Percentiles rank a stretch among this genome's conserved stretches.
Conservation (phyloP, 2,329 filamentous ascomycete species). For the Exophiala dermatitidis region DNA sequence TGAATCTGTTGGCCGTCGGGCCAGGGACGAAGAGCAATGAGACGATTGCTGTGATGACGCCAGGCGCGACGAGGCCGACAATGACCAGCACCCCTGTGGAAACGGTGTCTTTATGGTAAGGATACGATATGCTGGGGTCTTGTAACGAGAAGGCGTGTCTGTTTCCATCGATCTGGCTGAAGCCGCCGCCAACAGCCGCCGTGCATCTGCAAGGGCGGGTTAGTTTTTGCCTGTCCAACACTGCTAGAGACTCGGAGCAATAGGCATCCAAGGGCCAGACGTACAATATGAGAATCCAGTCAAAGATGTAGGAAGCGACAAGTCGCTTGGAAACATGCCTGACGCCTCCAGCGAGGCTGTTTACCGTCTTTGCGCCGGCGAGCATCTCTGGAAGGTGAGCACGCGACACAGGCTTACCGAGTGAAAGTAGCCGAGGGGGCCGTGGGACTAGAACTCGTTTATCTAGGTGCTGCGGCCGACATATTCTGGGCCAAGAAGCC, state of each 20-base stretch:
- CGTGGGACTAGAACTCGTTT: neutral
- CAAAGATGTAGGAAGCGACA: slow-evolving; percentile 60
- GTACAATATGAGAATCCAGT: slow-evolving; percentile 62
- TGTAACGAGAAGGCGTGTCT: slow-evolving; percentile 53
- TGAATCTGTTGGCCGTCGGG: slow-evolving; percentile 55
- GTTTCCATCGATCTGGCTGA: slow-evolving; percentile 52
- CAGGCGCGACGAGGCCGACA: slow-evolving; percentile 58
- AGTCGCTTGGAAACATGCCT: slow-evolving; percentile 44
- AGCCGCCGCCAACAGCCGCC: slow-evolving; percentile 52
- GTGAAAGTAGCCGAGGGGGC: neutral
- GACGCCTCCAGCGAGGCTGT: slow-evolving; percentile 16
- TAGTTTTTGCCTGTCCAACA: neutral
- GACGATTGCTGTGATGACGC: slow-evolving; percentile 60
- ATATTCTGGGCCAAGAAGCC: neutral
- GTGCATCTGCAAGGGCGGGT: slow-evolving; percentile 40
- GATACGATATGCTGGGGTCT: slow-evolving; percentile 73
- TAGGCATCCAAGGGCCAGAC: slow-evolving; percentile 20
- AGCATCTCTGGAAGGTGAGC: slow-evolving; percentile 23
- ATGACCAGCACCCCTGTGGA: slow-evolving; percentile 58
- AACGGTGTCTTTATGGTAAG: slow-evolving; percentile 66
- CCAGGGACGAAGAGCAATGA: slow-evolving; percentile 66
- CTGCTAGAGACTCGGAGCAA: neutral
- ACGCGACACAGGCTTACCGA: slow-evolving; percentile 14
- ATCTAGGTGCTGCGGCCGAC: neutral
- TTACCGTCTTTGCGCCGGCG: slow-evolving; percentile 9